Percentiles rank a stretch among this genome's conserved stretches.
Conservation (phyloP, 441 rosid genomes). For the Arabidopsis lyrata region DNA sequence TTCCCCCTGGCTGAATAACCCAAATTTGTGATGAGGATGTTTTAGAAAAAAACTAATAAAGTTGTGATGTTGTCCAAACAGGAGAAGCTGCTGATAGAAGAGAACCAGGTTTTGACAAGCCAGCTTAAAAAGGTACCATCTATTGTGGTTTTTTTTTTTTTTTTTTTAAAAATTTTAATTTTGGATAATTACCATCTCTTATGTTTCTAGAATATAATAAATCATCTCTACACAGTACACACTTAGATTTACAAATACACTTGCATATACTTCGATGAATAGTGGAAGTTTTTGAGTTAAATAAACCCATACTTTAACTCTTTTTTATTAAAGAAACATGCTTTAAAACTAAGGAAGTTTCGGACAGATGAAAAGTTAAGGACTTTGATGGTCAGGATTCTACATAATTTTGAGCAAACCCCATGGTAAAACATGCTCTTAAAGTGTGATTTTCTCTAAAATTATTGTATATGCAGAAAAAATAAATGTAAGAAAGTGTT, state of each 20-base stretch:
- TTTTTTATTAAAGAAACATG: not conserved
- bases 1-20: not conserved
- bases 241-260: not conserved
- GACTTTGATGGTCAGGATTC: too few species aligned
- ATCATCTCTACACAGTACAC: not conserved
- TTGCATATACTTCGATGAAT: slow-evolving; percentile 1
- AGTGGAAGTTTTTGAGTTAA: not conserved
- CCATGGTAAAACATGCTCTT: too few species aligned
- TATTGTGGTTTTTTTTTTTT: too few species aligned
- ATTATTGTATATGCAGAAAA: too few species aligned
- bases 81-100: slow-evolving; percentile 17
- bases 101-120: not conserved
- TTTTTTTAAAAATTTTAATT: too few species aligned
- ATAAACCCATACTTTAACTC: not conserved
- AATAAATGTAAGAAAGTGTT: not conserved
- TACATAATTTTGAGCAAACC: too few species aligned
- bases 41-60: slow-evolving; percentile 1
- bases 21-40: not conserved
- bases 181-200: too few species aligned
- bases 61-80: slow-evolving; percentile 17
- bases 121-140: not conserved
- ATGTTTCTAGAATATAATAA: slow-evolving; percentile 3
- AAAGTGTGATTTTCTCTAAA: too few species aligned
- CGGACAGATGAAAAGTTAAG: too few species aligned
- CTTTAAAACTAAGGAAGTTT: not conserved